Evolutionary conservation across 805 yeast genomes (phyloP), one percentile per base, ranked within the genome.

Genomic region (Candida germanica): DNA sequence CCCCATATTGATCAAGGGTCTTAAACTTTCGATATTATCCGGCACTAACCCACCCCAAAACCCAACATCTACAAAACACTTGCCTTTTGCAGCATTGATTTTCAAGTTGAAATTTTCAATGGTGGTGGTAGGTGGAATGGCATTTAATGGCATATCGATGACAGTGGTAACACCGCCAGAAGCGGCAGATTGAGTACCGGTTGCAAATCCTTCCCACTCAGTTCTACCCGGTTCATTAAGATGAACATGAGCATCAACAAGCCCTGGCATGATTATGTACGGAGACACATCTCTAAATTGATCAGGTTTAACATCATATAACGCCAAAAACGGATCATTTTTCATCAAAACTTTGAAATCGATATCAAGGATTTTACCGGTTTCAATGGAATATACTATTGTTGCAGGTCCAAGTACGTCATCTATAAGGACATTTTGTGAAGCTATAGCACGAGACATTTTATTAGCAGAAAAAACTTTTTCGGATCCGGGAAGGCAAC

Each of bases 21-120:
- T 66, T 46, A 89, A 67, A 48, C 86, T 80, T 8, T 69, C 62
- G 38, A 83, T 53, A 58, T 89, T 89, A 42, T 71, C 73, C 6
- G 98, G 98, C 26, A 89, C 77, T 42, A 89, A 66, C 1, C 97
- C 98, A 34, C 97, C 98, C 97, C 97, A 91, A 56, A 91, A 88
- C 0, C 88, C 97, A 6, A 84, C 86, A 55, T 89, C 96, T 22
- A 86, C 93, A 94, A 95, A 89, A 39, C 87, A 74, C 59, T 89
- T 83, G 36, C 79, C 83, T 43, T 68, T 59, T 1, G 96, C 94
- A 1, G 96, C 96, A 13, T 72, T 66, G 42, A 87, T 68, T 56
- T 89, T 89, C 45, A 75, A 63, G 43, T 83, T 69, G 54, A 89
- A 77, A 58, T 89, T 87, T 39, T 73, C 76, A 10, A 89, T 64